Evolutionary conservation across 495 filamentous ascomycete genomes (phyloP), one percentile per base, ranked within the genome.

Genomic region (Neurospora sublineolata): DNA sequence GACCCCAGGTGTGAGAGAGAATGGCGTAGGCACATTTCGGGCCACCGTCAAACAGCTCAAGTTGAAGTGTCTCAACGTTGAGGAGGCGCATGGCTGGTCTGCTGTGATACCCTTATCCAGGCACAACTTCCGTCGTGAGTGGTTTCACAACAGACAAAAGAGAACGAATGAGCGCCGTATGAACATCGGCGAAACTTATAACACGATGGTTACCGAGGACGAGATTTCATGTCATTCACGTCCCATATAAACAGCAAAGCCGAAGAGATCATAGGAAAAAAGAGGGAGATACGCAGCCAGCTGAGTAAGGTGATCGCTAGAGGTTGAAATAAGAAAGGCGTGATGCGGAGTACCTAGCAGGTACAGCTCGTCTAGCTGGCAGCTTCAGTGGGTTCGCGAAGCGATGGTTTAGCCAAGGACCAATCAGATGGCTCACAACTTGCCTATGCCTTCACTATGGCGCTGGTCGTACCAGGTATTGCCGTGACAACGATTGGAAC

Each of bases 1-100:
- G 30, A 9, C 68, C 76, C 77, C 78, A 80, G 3, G 73, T 75
- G 44, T 80, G 80, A 12, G 73, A 80, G 18, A 81, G 69, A 40
- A 79, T 80, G 33, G 77, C 77, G 58, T 80, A 82, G 6, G 72
- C 16, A 42, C 72, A 27, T 58, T 33, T 70, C 11, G 71, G 71
- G 7, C 71, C 71, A 42, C 36, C 68, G 8, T 69, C 64, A 33
- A 78, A 78, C 36, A 75, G 58, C 41, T 76, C 70, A n/a, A 81
- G 68, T 27, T 73, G 38, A 14, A 77, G 72, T 10, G 71, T 74
- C 11, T 71, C 68, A 16, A 70, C 73, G 11, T 79, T 72, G 44
- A 81, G 71, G 16, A 79, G 69, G 52, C 77, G 77, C 80, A 79
- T 81, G 23, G 70, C 23, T 60, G 52, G 4, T 16, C 11, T 64